These are phyloP conservation scores for Puccinia brachypodii DNA, from an alignment of 1,284 basidiomycete genomes.

Conservation along the genomic window DNA sequence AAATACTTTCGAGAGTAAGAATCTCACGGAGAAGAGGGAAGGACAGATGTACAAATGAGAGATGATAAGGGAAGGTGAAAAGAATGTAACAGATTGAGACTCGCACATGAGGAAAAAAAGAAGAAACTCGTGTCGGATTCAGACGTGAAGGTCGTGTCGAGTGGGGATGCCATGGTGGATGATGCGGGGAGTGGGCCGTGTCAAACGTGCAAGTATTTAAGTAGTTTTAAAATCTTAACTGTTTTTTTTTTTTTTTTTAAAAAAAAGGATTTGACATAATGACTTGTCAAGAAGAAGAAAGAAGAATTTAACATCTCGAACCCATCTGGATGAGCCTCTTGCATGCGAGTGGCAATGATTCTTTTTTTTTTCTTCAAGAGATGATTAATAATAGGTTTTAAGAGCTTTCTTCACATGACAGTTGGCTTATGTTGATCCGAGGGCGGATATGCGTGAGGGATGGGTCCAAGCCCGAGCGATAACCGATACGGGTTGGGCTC, in stretches of 20 bases:
- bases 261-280: background rate
- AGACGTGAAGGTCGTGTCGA: background rate
- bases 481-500: constrained; percentile 24
- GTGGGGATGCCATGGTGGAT: background rate
- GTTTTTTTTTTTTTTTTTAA: too few relatives aligned
- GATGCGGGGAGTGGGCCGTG: constrained; percentile 7
- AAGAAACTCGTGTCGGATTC: background rate
- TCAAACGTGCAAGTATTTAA: constrained; percentile 23
- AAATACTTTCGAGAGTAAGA: background rate
- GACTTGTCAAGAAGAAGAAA: background rate
- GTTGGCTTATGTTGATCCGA: constrained; percentile 9
- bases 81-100: constrained; percentile 12
- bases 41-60: background rate
- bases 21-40: background rate
- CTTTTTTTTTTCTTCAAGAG: background rate
- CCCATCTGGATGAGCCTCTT: background rate
- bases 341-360: background rate
- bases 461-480: constrained; percentile 4
- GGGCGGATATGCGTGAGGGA: constrained; percentile 4
- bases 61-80: too few relatives aligned
- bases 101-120: background rate
- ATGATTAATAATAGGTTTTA: background rate
- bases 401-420: background rate
- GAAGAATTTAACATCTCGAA: background rate
- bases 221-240: background rate